Conservation (phyloP, 495 filamentous ascomycete species). For the Halenospora varia region DNA sequence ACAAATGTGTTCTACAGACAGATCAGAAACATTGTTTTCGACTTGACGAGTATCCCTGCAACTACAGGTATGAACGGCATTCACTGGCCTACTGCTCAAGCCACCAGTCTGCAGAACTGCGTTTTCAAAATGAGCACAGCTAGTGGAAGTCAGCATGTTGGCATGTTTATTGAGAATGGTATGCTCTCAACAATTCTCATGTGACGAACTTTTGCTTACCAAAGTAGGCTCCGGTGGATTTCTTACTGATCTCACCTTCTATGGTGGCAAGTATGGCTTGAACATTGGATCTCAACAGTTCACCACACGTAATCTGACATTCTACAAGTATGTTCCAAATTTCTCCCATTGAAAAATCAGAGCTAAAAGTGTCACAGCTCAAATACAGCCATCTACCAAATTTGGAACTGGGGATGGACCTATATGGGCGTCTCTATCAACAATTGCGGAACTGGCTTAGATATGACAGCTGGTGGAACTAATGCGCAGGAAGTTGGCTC, state of each 20-base stretch:
- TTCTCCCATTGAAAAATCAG: slow-evolving; percentile 44
- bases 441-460: slow-evolving; percentile 59
- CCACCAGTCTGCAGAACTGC: slow-evolving; percentile 74
- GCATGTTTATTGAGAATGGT: slow-evolving; percentile 73
- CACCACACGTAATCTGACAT: slow-evolving; percentile 69
- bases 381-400: slow-evolving; percentile 47
- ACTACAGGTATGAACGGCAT: slow-evolving; percentile 39
- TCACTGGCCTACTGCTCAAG: slow-evolving; percentile 77
- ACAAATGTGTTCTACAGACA: slow-evolving; percentile 79
- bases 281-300: slow-evolving; percentile 77
- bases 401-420: slow-evolving; percentile 50
- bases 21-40: slow-evolving; percentile 72
- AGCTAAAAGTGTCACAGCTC: slow-evolving; percentile 34
- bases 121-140: slow-evolving; percentile 64
- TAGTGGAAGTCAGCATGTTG: slow-evolving; percentile 52
- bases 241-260: slow-evolving; percentile 59
- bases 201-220: slow-evolving; percentile 24
- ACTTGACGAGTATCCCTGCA: slow-evolving; percentile 57
- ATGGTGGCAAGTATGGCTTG: slow-evolving; percentile 64
- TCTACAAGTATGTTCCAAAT: slow-evolving; percentile 44
- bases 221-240: slow-evolving; percentile 64
- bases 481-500: slow-evolving; percentile 50
- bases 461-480: slow-evolving; percentile 51
- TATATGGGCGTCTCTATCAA: slow-evolving; percentile 51
- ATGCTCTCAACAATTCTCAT: too few relatives aligned